phyloP scores from a whole-genome alignment of 495 filamentous ascomycete genomes.

The Trichoderma gamsii region DNA sequence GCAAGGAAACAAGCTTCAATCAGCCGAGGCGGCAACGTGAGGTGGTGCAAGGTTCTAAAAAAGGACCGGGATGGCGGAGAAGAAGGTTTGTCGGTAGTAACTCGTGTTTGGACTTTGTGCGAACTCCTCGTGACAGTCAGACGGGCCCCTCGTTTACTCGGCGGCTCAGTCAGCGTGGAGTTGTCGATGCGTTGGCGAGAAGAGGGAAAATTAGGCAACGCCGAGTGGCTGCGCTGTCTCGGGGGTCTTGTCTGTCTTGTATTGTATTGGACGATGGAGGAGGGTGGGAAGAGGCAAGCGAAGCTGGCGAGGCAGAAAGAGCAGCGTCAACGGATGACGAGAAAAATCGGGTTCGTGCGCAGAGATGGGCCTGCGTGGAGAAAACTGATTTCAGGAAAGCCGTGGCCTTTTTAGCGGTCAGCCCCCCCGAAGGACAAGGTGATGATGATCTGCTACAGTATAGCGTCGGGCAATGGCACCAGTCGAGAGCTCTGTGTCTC shows the following conservation, averaged over 20 bases:
- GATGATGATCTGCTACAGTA: slow-evolving; percentile 13
- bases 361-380: background rate
- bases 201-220: background rate
- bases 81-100: background rate
- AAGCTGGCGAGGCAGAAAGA: slow-evolving; percentile 4
- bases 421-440: slow-evolving; percentile 8
- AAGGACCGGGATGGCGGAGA: background rate
- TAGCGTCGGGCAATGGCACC: slow-evolving; percentile 12
- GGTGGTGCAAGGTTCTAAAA: background rate
- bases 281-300: background rate
- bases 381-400: slow-evolving; percentile 9
- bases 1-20: background rate
- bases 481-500: background rate
- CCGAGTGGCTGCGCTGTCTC: background rate
- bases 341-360: slow-evolving; percentile 8
- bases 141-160: background rate
- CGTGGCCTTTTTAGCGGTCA: slow-evolving; percentile 10
- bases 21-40: background rate
- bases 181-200: slow-evolving; percentile 9
- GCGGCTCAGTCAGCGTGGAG: slow-evolving; percentile 5
- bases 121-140: background rate
- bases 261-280: background rate
- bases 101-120: background rate
- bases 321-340: background rate
- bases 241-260: background rate